These are phyloP conservation scores for Candida wancherniae DNA, from an alignment of 805 yeast genomes.

Conservation along the genomic window DNA sequence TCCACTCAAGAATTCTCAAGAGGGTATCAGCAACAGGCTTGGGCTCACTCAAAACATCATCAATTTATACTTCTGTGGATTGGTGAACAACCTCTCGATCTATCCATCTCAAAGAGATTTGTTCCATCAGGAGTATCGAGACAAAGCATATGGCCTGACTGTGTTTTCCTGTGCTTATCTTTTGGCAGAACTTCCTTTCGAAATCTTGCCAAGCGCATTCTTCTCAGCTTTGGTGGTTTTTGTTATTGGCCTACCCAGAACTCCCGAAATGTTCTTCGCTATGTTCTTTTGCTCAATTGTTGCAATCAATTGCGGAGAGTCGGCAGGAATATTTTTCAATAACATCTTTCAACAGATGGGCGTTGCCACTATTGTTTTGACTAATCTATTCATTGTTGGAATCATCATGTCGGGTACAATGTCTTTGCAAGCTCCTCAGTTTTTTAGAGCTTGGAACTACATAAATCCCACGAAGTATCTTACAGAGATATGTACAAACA, in stretches of 20 bases:
- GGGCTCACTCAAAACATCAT: slow-evolving; percentile 74
- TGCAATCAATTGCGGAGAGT: slow-evolving; percentile 73
- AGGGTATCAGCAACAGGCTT: slow-evolving; percentile 60
- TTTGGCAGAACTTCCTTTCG: slow-evolving; percentile 63
- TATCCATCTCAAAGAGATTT: slow-evolving; percentile 71
- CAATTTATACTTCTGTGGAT: slow-evolving; percentile 72
- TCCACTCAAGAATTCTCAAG: slow-evolving; percentile 31
- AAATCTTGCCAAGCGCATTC: slow-evolving; percentile 51
- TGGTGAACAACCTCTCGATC: slow-evolving; percentile 70
- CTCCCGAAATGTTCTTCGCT: slow-evolving; percentile 61
- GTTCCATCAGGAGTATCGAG: slow-evolving; percentile 75
- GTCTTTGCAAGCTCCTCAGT: slow-evolving; percentile 69
- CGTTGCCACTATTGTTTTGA: slow-evolving; percentile 69
- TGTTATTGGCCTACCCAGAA: slow-evolving; percentile 69
- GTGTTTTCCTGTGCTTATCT: slow-evolving; percentile 62
- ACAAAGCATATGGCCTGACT: slow-evolving; percentile 59
- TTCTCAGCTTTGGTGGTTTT: slow-evolving; percentile 62
- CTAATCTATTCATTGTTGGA: slow-evolving; percentile 63
- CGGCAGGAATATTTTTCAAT: slow-evolving; percentile 76
- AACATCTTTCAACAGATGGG: slow-evolving; percentile 72
- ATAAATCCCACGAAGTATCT: slow-evolving; percentile 75
- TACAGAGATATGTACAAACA: slow-evolving; percentile 54
- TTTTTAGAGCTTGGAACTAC: slow-evolving; percentile 68
- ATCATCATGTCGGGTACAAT: slow-evolving; percentile 81
- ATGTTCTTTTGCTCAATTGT: slow-evolving; percentile 50